phyloP scores from a whole-genome alignment of 345 rosid genomes.

The Syzygium oleosum region DNA sequence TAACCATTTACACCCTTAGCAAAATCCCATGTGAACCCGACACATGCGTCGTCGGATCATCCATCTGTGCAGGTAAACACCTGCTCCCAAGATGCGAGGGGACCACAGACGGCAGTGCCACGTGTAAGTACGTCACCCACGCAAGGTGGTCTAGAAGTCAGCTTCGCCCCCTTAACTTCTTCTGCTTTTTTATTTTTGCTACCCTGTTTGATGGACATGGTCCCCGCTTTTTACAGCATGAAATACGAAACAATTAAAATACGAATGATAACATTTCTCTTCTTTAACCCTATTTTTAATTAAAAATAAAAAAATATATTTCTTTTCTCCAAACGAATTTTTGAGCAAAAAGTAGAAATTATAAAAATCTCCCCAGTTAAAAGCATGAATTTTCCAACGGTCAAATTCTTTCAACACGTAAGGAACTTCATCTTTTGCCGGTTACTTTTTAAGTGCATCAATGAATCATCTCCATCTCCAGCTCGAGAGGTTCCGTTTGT shows the following conservation, averaged over 20 bases:
- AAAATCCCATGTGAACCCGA: not conserved
- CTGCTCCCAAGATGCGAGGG: not conserved
- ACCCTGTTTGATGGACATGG: too few species aligned
- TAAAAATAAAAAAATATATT: too few species aligned
- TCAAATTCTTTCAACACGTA: not conserved
- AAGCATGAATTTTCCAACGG: not conserved
- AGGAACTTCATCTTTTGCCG: not conserved
- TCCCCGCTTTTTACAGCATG: not conserved
- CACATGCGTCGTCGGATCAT: not conserved
- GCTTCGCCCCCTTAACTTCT: not conserved
- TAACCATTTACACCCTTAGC: too few species aligned
- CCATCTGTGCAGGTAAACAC: not conserved
- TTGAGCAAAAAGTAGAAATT: not conserved
- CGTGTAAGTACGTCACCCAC: not conserved
- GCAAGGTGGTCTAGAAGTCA: not conserved
- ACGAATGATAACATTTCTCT: too few species aligned
- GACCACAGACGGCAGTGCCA: not conserved
- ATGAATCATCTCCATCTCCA: not conserved
- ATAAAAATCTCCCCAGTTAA: not conserved
- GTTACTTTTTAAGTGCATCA: not conserved
- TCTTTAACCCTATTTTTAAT: fast-evolving
- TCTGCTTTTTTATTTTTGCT: too few species aligned
- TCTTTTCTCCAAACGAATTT: too few species aligned
- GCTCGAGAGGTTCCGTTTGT: not conserved
- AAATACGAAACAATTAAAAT: fast-evolving